phyloP scores from a whole-genome alignment of 2,329 filamentous ascomycete species.

The Colletotrichum cereale region DNA sequence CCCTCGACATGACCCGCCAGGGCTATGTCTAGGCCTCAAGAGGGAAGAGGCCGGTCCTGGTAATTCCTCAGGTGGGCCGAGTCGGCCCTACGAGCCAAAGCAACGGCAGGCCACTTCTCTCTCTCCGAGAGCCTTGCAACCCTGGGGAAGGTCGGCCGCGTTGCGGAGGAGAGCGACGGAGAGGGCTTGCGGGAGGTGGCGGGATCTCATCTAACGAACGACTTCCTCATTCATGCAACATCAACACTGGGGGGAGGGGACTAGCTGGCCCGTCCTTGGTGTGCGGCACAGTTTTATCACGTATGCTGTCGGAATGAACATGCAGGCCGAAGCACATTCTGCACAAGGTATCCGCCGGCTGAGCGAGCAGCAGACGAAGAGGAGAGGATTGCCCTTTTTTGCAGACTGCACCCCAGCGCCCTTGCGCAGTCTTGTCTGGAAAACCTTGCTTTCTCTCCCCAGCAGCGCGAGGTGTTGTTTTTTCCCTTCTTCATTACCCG shows the following conservation, averaged over 20 bases:
- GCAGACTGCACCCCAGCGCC: neutral
- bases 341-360: conserved; percentile 24
- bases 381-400: conserved; percentile 3
- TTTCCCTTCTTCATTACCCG: conserved; percentile 9
- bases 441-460: neutral
- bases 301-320: conserved; percentile 22
- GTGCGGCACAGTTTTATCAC: neutral
- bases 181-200: conserved; percentile 19
- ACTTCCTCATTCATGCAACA: conserved; percentile 15
- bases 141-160: conserved; percentile 9
- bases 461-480: neutral
- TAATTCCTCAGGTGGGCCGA: conserved; percentile 21
- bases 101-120: conserved; percentile 15
- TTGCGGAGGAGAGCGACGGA: conserved; percentile 13
- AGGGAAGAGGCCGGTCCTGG: conserved; percentile 7
- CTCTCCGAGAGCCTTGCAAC: conserved; percentile 15
- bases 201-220: conserved; percentile 26
- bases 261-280: conserved; percentile 19
- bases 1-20: conserved; percentile 1
- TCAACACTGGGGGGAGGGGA: conserved; percentile 3
- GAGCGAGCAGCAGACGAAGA: neutral
- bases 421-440: neutral
- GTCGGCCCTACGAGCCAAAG: conserved; percentile 19
- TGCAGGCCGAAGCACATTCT: conserved; percentile 36
- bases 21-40: conserved; percentile 5